Percentiles rank a stretch among this genome's conserved stretches.
These are phyloP conservation scores for Lagenidium giganteum DNA, from an alignment of 352 stramenopile species.

Conservation along the genomic window DNA sequence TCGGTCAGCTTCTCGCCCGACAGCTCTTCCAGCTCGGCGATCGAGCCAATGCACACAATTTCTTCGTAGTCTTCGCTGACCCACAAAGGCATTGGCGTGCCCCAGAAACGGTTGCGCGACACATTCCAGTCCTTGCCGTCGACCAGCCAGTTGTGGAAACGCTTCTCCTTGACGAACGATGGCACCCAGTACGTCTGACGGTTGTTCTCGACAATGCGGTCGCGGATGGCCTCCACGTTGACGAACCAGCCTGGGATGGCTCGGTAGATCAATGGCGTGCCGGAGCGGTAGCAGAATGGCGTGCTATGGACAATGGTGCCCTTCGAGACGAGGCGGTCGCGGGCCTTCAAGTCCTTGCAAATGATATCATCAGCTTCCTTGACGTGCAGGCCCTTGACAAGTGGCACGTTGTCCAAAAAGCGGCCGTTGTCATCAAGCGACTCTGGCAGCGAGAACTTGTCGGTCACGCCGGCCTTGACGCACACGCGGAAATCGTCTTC, in stretches of 20 bases:
- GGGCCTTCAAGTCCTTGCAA: constrained; percentile 93
- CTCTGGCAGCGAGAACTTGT: constrained; percentile 95
- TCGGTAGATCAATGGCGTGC: constrained; percentile 99
- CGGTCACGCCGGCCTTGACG: constrained; percentile 91
- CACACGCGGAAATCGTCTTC: constrained; percentile 99
- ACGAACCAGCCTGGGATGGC: constrained; percentile 99
- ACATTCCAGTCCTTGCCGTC: constrained; percentile 99
- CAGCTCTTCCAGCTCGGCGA: constrained; percentile 95
- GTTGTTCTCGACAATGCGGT: constrained; percentile 91
- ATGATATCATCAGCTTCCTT: constrained; percentile 98
- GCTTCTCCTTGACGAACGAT: constrained; percentile 96
- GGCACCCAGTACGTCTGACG: constrained; percentile 83
- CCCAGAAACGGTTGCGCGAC: constrained; percentile 98
- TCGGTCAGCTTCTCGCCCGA: constrained; percentile 92
- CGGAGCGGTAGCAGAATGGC: constrained; percentile 99
- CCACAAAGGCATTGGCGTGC: constrained; percentile 99
- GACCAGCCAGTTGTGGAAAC: constrained; percentile 99
- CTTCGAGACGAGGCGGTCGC: constrained; percentile 95
- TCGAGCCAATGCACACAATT: constrained; percentile 95
- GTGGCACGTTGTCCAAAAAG: constrained; percentile 91
- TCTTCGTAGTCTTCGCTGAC: constrained; percentile 97
- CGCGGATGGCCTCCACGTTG: constrained; percentile 97
- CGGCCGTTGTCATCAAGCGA: constrained; percentile 96
- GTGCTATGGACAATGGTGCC: constrained; percentile 97
- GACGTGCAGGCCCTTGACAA: constrained; percentile 94